phyloP scores from a whole-genome alignment of 1,284 basidiomycete species.

The Flammula alnicola region DNA sequence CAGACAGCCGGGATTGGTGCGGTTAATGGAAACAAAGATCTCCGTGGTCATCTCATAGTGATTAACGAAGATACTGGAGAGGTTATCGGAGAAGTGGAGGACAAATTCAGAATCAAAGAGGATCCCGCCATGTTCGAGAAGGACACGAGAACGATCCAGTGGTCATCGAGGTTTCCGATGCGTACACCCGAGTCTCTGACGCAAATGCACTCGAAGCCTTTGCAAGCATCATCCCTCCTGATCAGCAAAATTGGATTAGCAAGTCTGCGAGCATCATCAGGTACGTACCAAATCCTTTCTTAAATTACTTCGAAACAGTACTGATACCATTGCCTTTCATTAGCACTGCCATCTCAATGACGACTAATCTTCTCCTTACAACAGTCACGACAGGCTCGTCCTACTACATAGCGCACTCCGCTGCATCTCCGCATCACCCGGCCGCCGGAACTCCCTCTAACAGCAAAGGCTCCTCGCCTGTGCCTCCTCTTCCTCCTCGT shows the following conservation, averaged over 20 bases:
- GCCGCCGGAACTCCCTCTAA: constrained; percentile 16
- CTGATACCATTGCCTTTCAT: constrained; percentile 5
- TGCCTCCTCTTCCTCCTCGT: constrained; percentile 50
- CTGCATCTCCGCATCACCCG: constrained; percentile 47
- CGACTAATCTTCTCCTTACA: constrained; percentile 65
- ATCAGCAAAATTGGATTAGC: constrained; percentile 77
- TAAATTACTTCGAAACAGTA: constrained; percentile 3
- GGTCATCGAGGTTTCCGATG: constrained; percentile 68
- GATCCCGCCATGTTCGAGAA: no score
- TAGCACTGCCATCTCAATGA: constrained; percentile 71
- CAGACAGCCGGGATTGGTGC: no score
- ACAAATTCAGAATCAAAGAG: no score
- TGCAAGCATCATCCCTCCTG: constrained; percentile 62
- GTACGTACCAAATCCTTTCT: constrained; percentile 39
- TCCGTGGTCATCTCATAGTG: no score
- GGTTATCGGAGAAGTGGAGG: no score
- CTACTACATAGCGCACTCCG: constrained; percentile 64
- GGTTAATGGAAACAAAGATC: no score
- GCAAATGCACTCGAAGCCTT: constrained; percentile 56
- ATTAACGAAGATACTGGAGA: no score
- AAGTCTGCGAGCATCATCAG: constrained; percentile 71
- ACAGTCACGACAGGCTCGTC: constrained; percentile 68
- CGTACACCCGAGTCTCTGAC: constrained; percentile 44
- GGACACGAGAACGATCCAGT: no score
- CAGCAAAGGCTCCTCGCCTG: constrained; percentile 29